These are phyloP conservation scores for Ascoidea tarda DNA, from an alignment of 805 yeast genomes.

Conservation along the genomic window DNA sequence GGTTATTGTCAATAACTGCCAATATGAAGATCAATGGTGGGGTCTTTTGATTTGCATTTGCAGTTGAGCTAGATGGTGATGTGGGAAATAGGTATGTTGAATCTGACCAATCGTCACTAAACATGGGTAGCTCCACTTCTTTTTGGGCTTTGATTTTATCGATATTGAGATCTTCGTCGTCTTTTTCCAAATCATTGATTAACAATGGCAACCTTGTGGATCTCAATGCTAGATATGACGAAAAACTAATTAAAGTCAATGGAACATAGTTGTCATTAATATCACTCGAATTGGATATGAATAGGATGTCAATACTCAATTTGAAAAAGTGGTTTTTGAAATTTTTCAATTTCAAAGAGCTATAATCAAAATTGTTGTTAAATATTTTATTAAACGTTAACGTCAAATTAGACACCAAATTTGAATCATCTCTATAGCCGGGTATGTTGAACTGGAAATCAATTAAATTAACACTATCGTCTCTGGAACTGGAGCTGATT, in stretches of 20 bases:
- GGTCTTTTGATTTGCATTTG: slow-evolving; percentile 16
- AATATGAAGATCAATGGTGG: slow-evolving; percentile 71
- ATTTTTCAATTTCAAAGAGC: slow-evolving; percentile 46
- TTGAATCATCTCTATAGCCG: slow-evolving; percentile 69
- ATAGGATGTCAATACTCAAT: slow-evolving; percentile 66
- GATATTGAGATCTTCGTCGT: slow-evolving; percentile 15
- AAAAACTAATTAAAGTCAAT: slow-evolving; percentile 63
- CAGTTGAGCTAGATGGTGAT: no score
- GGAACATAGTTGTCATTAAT: slow-evolving; percentile 32
- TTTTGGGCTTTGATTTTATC: slow-evolving; percentile 17
- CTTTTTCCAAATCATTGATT: slow-evolving; percentile 32
- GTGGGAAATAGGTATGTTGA: slow-evolving; percentile 30
- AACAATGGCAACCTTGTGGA: slow-evolving; percentile 66
- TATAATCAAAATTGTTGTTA: slow-evolving; percentile 35
- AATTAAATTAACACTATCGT: slow-evolving; percentile 28
- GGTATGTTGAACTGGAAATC: slow-evolving; percentile 72
- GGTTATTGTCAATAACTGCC: slow-evolving; percentile 55
- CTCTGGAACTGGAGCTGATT: slow-evolving; percentile 12
- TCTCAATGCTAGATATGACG: slow-evolving; percentile 68
- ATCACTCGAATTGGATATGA: slow-evolving; percentile 30
- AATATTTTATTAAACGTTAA: slow-evolving; percentile 44
- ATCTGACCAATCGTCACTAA: slow-evolving; percentile 70
- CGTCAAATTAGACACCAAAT: slow-evolving; percentile 47
- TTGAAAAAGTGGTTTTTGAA: slow-evolving; percentile 50
- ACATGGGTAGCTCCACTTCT: slow-evolving; percentile 80